A percentile compares a stretch with the other conserved stretches of the same genome.
Conservation (phyloP, 352 stramenopile genomes). For the Phytophthora lateralis region DNA sequence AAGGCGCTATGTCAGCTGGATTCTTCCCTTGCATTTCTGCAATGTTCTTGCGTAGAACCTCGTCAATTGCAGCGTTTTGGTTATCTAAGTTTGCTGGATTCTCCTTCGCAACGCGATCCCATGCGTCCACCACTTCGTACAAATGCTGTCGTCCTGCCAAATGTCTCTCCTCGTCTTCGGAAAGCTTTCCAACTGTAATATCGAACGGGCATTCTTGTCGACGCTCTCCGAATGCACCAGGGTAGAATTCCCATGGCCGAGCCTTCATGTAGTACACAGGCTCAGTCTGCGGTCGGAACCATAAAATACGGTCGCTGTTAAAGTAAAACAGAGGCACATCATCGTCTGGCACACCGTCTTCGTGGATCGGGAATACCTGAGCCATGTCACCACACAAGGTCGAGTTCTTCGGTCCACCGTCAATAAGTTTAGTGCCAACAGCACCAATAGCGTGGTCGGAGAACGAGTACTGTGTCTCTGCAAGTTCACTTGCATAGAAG, state of each 20-base stretch:
- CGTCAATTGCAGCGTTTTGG: constrained; percentile 32
- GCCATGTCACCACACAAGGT: constrained; percentile 49
- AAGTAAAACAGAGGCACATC: constrained; percentile 44
- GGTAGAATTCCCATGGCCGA: constrained; percentile 34
- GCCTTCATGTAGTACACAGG: constrained; percentile 38
- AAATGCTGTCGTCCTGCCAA: constrained; percentile 42
- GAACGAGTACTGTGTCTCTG: constrained; percentile 45
- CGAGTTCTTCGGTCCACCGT: constrained; percentile 20
- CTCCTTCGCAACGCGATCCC: constrained; percentile 27
- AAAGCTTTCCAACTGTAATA: constrained; percentile 37
- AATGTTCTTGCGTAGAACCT: constrained; percentile 25
- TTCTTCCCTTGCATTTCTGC: constrained; percentile 23
- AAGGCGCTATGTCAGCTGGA: constrained; percentile 11
- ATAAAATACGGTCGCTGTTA: constrained; percentile 51
- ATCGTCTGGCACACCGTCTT: constrained; percentile 15
- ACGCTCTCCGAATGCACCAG: constrained; percentile 39
- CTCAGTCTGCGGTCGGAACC: constrained; percentile 30
- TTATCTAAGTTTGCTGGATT: constrained; percentile 33
- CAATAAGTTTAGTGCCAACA: constrained; percentile 32
- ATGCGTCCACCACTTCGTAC: constrained; percentile 36
- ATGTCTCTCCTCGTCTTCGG: constrained; percentile 31
- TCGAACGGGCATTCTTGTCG: constrained; percentile 44
- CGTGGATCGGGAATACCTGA: constrained; percentile 42
- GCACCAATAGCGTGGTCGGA: constrained; percentile 41
- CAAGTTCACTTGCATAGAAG: constrained; percentile 51